Evolutionary conservation across 2,329 filamentous ascomycete genomes (phyloP).

Genomic region (Ustulina deusta): DNA sequence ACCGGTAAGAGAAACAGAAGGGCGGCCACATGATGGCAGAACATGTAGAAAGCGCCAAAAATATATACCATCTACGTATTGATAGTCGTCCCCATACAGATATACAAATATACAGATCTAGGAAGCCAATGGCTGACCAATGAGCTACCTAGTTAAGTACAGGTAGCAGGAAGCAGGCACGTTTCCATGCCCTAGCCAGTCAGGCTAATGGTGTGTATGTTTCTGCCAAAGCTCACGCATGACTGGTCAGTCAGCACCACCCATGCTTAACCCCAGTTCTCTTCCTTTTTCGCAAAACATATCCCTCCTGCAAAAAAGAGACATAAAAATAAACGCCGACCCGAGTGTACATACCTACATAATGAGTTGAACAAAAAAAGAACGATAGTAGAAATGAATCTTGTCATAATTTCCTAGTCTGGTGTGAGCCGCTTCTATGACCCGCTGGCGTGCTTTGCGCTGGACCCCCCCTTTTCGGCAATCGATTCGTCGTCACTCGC

Average conservation of each 20-base stretch:
- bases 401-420: not conserved
- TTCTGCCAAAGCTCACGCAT: no score
- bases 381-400: not conserved
- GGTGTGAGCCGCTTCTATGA: conserved; percentile 12
- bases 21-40: no score
- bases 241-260: not conserved
- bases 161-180: not conserved
- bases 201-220: no score
- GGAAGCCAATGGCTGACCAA: not conserved
- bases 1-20: no score
- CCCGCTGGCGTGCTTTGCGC: conserved; percentile 38
- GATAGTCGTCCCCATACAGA: not conserved
- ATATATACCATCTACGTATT: not conserved
- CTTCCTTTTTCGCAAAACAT: not conserved
- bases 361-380: conserved; percentile 8
- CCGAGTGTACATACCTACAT: conserved; percentile 20
- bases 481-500: conserved; percentile 63
- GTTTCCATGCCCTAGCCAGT: not conserved
- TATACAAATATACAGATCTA: not conserved
- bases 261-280: not conserved
- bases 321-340: conserved; percentile 20
- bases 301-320: not conserved
- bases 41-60: no score
- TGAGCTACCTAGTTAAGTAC: not conserved
- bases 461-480: conserved; percentile 41